A percentile compares a stretch with the other conserved stretches of the same genome.
phyloP scores from a whole-genome alignment of 352 stramenopile genomes.

The Globisporangium abappressorium region DNA sequence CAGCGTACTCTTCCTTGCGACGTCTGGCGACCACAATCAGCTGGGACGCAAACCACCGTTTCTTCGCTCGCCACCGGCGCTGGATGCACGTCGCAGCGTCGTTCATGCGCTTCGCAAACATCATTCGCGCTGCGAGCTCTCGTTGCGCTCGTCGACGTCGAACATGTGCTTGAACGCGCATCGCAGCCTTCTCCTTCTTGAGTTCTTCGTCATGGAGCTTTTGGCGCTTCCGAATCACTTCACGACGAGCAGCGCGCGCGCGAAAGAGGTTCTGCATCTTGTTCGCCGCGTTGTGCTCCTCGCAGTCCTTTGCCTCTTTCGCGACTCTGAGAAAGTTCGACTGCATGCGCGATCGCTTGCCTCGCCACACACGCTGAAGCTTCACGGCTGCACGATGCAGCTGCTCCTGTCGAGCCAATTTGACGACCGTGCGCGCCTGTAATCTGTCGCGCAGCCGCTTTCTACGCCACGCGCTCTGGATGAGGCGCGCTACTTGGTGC shows the following conservation, averaged over 20 bases:
- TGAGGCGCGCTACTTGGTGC: slow-evolving; percentile 25
- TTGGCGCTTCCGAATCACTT: slow-evolving; percentile 35
- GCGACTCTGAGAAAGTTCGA: slow-evolving; percentile 26
- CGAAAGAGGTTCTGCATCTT: slow-evolving; percentile 62
- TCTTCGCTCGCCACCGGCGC: slow-evolving; percentile 48
- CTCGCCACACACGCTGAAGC: slow-evolving; percentile 81
- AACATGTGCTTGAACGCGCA: slow-evolving; percentile 39
- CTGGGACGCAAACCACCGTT: slow-evolving; percentile 36
- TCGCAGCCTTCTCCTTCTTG: slow-evolving; percentile 41
- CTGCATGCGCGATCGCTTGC: slow-evolving; percentile 34
- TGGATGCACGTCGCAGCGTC: slow-evolving; percentile 44
- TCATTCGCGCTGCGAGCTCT: slow-evolving; percentile 29
- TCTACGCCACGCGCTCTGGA: slow-evolving; percentile 47
- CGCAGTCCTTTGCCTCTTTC: slow-evolving; percentile 27
- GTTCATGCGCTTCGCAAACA: slow-evolving; percentile 26
- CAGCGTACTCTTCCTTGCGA: slow-evolving; percentile 36
- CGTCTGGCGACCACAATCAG: slow-evolving; percentile 34
- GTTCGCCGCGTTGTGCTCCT: slow-evolving; percentile 47
- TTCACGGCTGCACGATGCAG: slow-evolving; percentile 31
- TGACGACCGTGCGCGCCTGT: slow-evolving; percentile 14
- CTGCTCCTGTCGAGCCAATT: slow-evolving; percentile 13
- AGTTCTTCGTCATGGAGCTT: slow-evolving; percentile 25
- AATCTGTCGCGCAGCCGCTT: slow-evolving; percentile 37
- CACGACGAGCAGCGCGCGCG: slow-evolving; percentile 38
- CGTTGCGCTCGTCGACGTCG: slow-evolving; percentile 35